These are phyloP conservation scores for Chlorella sp. DNA, from an alignment of 139 green algal species.

Conservation along the genomic window DNA sequence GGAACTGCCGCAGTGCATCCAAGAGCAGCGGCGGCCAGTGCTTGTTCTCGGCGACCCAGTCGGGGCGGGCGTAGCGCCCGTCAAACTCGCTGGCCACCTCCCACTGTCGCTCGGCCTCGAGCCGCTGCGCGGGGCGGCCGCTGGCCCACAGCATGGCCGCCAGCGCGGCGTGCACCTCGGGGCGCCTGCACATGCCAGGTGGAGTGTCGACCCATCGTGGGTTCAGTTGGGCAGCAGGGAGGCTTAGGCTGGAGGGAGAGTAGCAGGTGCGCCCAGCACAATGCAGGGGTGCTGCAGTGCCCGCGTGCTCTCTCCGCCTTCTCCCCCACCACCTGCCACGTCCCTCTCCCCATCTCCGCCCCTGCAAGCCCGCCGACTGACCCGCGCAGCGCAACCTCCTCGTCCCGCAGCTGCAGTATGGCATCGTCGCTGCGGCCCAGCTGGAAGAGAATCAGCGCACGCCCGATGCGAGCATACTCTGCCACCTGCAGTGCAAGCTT, in stretches of 20 bases:
- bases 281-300: no score
- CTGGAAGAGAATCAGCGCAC: slow-evolving; percentile 72
- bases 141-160: slow-evolving; percentile 59
- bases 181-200: no score
- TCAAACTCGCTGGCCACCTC: slow-evolving; percentile 68
- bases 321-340: no score
- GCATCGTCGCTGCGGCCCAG: slow-evolving; percentile 37
- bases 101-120: slow-evolving; percentile 66
- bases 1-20: slow-evolving; percentile 59
- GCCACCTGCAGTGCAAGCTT: slow-evolving; percentile 59
- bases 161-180: slow-evolving; percentile 75
- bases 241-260: no score
- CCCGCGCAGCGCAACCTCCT: slow-evolving; percentile 52
- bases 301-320: no score
- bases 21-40: slow-evolving; percentile 64
- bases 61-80: slow-evolving; percentile 43
- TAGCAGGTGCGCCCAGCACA: no score
- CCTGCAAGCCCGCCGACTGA: no score
- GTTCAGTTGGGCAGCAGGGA: no score
- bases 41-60: slow-evolving; percentile 61
- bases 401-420: slow-evolving; percentile 55
- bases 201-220: no score
- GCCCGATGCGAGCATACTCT: slow-evolving; percentile 57
- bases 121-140: slow-evolving; percentile 42
- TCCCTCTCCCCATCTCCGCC: no score